A percentile compares a stretch with the other conserved stretches of the same genome.
Evolutionary conservation across 2,329 filamentous ascomycete genomes (phyloP).

Genomic region (Cladosporium velox): DNA sequence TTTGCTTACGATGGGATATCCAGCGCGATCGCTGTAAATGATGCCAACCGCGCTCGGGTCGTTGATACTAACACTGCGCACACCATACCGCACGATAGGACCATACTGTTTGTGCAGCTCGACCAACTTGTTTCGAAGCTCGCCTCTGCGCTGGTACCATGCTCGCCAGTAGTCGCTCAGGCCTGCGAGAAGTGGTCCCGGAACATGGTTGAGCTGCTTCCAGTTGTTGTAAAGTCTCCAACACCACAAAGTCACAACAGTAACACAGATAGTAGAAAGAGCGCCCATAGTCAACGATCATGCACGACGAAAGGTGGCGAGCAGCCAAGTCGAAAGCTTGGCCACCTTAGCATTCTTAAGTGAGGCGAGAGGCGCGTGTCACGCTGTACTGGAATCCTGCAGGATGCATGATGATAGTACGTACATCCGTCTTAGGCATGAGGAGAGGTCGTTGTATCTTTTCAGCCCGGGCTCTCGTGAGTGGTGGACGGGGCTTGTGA

Average conservation of each 20-base stretch:
- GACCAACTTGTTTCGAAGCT: conserved; percentile 1
- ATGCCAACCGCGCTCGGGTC: conserved; percentile 4
- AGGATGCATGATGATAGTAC: neutral
- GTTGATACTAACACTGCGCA: conserved; percentile 5
- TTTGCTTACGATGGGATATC: neutral
- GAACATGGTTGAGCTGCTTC: neutral
- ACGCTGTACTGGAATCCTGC: neutral
- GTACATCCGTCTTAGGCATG: neutral
- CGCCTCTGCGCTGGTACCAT: conserved; percentile 3
- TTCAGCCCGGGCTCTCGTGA: neutral
- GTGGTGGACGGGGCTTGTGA: neutral
- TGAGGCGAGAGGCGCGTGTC: neutral
- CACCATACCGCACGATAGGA: conserved; percentile 1
- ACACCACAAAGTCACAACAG: neutral
- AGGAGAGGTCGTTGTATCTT: neutral
- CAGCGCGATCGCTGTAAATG: neutral
- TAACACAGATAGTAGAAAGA: neutral
- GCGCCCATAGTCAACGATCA: neutral
- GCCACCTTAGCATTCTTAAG: neutral
- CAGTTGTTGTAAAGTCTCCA: conserved; percentile 1
- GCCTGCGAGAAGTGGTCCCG: neutral
- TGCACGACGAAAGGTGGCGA: neutral
- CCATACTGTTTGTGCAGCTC: conserved; percentile 7
- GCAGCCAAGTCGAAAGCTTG: neutral
- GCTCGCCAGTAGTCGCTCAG: conserved; percentile 12